Evolutionary conservation across 2,329 filamentous ascomycete species (phyloP), one percentile per base, ranked within the genome.

Genomic region (Exophiala dermatitidis): DNA sequence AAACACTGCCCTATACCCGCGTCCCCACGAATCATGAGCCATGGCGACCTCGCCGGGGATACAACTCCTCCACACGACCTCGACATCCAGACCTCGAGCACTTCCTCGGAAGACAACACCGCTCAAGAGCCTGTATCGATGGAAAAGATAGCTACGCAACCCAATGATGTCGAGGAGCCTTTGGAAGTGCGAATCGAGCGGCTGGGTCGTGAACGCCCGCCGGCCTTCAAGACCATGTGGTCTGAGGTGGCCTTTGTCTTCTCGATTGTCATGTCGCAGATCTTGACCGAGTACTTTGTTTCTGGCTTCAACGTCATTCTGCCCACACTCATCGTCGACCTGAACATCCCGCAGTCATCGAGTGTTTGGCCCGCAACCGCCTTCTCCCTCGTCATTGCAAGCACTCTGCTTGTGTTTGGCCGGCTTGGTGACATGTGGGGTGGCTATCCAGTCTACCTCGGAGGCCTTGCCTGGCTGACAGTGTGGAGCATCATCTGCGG

Each of bases 221-320:
- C 74, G 3, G 69, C 71, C 37, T 84, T 87, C 64, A 65, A 67
- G 6, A 75, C 73, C 1, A 64, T 70, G 45, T 74, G 74, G 68
- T 68, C 77, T n/a, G 84, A 87, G 63, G 56, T 81, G 3, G 75
- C 77, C 26, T 87, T 86, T 63, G 77, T 82, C 63, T 78, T 80
- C 60, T 79, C 80, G 0, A 72, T 85, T 19, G 69, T 83, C 8
- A 76, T 79, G 57, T 83, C 81, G 43, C 83, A 84, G 70, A 77
- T 84, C 56, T 74, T 85, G 62, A 74, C 78, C 42, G 86, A 90
- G 70, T 90, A 84, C 68, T 86, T 85, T 65, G 79, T 91, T 47
- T 86, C 83, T 44, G 88, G 88, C 32, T 93, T 90, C 63, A 81
- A 76, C 53, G 72, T 83, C 54, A 70, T 91, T 29, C 69, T 90